These are phyloP conservation scores for Acaromyces ingoldii DNA, from an alignment of 1,284 basidiomycete species.

Conservation along the genomic window DNA sequence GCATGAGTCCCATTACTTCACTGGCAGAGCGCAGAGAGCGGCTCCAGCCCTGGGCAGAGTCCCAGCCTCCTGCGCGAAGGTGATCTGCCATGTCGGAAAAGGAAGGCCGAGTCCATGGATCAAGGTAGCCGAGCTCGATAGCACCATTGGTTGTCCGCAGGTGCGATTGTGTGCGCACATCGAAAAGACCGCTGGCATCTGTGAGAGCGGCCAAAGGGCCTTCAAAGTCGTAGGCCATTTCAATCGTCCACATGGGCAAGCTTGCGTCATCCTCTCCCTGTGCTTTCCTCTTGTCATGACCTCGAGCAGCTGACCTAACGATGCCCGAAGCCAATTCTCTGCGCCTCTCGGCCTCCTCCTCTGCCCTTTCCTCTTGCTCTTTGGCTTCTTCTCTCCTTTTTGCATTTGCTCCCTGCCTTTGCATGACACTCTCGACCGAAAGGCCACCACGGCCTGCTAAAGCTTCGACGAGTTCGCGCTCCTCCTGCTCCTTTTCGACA, in stretches of 20 bases:
- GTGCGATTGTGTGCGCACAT: conserved; percentile 25
- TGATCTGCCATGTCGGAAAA: too few species aligned
- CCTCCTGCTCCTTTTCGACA: conserved; percentile 27
- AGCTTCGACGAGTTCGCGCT: conserved; percentile 36
- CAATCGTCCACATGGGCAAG: conserved; percentile 18
- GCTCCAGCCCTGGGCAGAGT: too few species aligned
- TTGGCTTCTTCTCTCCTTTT: conserved; percentile 11
- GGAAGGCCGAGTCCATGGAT: too few species aligned
- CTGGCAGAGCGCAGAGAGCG: too few species aligned
- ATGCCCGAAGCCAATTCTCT: conserved; percentile 14
- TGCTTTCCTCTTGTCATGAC: conserved; percentile 8
- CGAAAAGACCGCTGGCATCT: conserved; percentile 27
- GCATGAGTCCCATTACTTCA: too few species aligned
- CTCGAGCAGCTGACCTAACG: conserved; percentile 4
- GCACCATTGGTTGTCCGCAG: too few species aligned
- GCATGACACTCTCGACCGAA: conserved; percentile 28
- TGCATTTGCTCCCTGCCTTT: conserved; percentile 22
- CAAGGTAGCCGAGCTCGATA: too few species aligned
- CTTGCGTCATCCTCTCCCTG: background rate
- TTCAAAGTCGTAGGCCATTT: conserved; percentile 38
- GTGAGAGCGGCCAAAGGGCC: conserved; percentile 40
- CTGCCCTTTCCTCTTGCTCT: conserved; percentile 11
- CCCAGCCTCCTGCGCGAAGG: too few species aligned
- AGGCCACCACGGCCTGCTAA: conserved; percentile 31
- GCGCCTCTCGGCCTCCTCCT: conserved; percentile 24